These are phyloP conservation scores for Botrytis hyacinthi DNA, from an alignment of 2,329 filamentous ascomycete species.

Conservation along the genomic window DNA sequence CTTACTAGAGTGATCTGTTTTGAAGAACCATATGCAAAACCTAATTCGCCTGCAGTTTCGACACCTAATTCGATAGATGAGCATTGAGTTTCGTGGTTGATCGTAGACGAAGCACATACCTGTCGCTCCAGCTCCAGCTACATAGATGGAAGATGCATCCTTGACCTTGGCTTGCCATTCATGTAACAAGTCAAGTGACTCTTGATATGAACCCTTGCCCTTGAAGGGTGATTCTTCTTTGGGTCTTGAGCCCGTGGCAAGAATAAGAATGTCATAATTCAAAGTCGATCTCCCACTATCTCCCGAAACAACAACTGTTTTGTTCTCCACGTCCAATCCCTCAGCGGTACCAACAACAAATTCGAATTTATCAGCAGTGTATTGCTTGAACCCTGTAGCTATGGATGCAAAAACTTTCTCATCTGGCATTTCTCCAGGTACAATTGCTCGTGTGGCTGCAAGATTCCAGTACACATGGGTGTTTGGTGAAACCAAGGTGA, in stretches of 20 bases:
- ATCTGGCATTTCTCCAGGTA: slow-evolving; percentile 45
- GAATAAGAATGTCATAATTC: slow-evolving; percentile 51
- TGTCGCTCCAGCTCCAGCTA: slow-evolving; percentile 38
- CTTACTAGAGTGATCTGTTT: slow-evolving; percentile 36
- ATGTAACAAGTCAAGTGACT: slow-evolving; percentile 27
- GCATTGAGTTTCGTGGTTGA: not conserved
- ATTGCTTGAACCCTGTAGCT: slow-evolving; percentile 47
- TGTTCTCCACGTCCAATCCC: slow-evolving; percentile 43
- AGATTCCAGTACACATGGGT: slow-evolving; percentile 51
- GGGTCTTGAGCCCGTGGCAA: slow-evolving; percentile 52
- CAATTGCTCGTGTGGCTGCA: slow-evolving; percentile 47
- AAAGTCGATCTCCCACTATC: slow-evolving; percentile 37
- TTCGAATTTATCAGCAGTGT: slow-evolving; percentile 49
- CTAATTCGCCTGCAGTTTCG: slow-evolving; percentile 39
- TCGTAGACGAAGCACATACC: slow-evolving; percentile 19
- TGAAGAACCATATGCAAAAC: slow-evolving; percentile 32
- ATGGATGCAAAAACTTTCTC: slow-evolving; percentile 42
- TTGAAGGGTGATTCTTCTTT: slow-evolving; percentile 50
- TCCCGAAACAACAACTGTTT: slow-evolving; percentile 44
- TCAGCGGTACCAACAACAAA: slow-evolving; percentile 51
- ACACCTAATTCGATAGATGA: slow-evolving; percentile 24
- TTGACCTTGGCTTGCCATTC: slow-evolving; percentile 28
- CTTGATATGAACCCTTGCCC: slow-evolving; percentile 43
- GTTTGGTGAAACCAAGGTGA: slow-evolving; percentile 53
- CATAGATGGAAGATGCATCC: slow-evolving; percentile 32